Evolutionary conservation across 495 filamentous ascomycete species (phyloP), one percentile per base, ranked within the genome.

Genomic region (Lasiosphaeria miniovina): DNA sequence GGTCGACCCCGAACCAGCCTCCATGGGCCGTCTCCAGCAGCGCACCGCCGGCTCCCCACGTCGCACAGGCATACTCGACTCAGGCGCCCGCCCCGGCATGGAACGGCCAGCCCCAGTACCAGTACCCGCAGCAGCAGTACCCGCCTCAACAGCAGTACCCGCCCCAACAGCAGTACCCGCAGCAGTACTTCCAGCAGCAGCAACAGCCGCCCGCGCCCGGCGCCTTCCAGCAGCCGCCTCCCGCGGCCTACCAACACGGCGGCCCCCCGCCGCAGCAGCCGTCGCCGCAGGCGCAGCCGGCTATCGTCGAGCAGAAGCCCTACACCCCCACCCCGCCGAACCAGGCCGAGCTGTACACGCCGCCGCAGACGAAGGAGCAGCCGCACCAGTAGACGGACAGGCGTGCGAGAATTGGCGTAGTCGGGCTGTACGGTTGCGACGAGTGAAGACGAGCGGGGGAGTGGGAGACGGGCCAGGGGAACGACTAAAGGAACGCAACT

Each of bases 1-100:
- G 65, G 61, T 61, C 61, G 12, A 51, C 43, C 11, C 45, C 55
- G n/a, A 24, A 24, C 24, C 54, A 59, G 48, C 55, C n/a, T 4
- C 36, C 10, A 0, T 62, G 60, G 60, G 9, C 4, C 48, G 24
- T 46, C 43, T 5, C 43, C 43, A n/a, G 8, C 15, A n/a, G 12
- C 12, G 4, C 43, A 14, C 43, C 43, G 12, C 43, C 4, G 5
- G 43, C 7, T 9, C 43, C 43, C 43, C 12, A 11, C 15, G 12
- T n/a, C 38, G 38, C 38, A 1, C 7, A 7, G 38, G 0, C 38
- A 12, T 8, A 7, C 38, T 41, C 7, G 8, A 12, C 12, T 3
- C 38, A 41, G 38, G 38, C 38, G 8, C 12, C 38, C 12, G 38
- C 38, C 8, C 8, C 43, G 12, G 15, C 12, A 46, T 46, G 43